Percentiles rank a stretch among this genome's conserved stretches.
Evolutionary conservation across 78 protist genomes (phyloP).

Genomic region (Dictyostelium purpureum): DNA sequence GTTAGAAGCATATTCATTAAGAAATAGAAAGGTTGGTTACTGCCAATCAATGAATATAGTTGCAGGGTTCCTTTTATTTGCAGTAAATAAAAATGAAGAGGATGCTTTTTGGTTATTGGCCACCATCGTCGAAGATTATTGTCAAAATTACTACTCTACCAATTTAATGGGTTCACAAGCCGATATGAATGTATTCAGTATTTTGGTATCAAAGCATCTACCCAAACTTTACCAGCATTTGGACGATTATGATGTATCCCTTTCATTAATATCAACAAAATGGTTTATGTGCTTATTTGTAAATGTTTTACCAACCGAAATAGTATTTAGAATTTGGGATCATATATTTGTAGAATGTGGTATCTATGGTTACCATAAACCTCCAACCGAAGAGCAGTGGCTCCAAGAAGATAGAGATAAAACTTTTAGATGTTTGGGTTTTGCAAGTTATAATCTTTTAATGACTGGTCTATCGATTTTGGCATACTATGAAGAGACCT

Average conservation of each 20-base stretch:
- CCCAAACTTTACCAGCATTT: conserved; percentile 44
- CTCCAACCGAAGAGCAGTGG: conserved; percentile 23
- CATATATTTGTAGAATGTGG: conserved; percentile 72
- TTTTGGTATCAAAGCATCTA: conserved; percentile 12
- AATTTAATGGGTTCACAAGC: conserved; percentile 78
- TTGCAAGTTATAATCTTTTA: conserved; percentile 61
- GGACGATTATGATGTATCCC: not conserved
- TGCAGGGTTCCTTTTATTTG: conserved; percentile 80
- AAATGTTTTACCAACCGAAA: conserved; percentile 76
- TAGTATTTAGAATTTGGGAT: conserved; percentile 66
- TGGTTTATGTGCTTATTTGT: conserved; percentile 87
- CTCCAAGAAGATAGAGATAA: not conserved
- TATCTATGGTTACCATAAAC: conserved; percentile 65
- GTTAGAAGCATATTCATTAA: conserved; percentile 71
- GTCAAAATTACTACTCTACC: conserved; percentile 75
- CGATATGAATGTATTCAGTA: conserved; percentile 75
- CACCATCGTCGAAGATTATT: conserved; percentile 80
- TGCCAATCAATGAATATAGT: conserved; percentile 93
- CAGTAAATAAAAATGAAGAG: conserved; percentile 83
- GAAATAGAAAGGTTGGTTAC: conserved; percentile 88
- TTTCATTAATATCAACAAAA: conserved; percentile 54
- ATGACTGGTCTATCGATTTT: conserved; percentile 54
- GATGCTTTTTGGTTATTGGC: conserved; percentile 89
- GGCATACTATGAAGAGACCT: not conserved
- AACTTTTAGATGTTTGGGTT: conserved; percentile 35